Percentiles rank a stretch among this genome's conserved stretches.
Conservation (phyloP, 257 asterid genomes). For the Fraxinus americana region DNA sequence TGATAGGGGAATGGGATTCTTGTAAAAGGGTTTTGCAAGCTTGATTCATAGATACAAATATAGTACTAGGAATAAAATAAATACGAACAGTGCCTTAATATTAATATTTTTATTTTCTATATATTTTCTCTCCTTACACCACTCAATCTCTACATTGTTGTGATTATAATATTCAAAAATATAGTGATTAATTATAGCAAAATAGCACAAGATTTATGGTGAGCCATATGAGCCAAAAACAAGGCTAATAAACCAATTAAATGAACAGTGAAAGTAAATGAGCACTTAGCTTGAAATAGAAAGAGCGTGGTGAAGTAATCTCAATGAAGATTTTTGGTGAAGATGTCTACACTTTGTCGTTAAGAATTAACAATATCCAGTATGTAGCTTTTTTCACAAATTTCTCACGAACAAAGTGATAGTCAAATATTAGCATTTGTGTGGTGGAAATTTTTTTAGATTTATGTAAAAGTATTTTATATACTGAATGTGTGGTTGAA, state of each 20-base stretch:
- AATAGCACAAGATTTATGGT: too few species aligned
- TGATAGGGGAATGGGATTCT: not conserved
- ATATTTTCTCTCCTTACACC: not conserved
- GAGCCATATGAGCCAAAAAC: not conserved
- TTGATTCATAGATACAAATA: not conserved
- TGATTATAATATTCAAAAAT: too few species aligned
- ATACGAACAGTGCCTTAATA: not conserved
- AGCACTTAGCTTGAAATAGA: not conserved
- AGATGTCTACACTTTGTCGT: not conserved
- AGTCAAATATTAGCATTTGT: too few species aligned
- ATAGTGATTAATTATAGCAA: too few species aligned
- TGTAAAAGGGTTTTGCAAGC: not conserved
- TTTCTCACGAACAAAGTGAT: not conserved
- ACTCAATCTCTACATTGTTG: too few species aligned
- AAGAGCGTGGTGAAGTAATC: not conserved
- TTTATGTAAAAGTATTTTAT: too few species aligned
- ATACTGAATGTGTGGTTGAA: too few species aligned
- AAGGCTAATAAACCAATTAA: too few species aligned
- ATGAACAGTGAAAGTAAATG: not conserved
- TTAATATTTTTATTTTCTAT: not conserved
- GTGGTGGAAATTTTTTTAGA: too few species aligned
- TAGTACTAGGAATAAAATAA: not conserved
- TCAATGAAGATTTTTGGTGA: too few species aligned
- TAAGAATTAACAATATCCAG: too few species aligned
- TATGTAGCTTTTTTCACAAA: not conserved